Conservation (phyloP, 495 filamentous ascomycete species). For the Pyronema domesticum region DNA sequence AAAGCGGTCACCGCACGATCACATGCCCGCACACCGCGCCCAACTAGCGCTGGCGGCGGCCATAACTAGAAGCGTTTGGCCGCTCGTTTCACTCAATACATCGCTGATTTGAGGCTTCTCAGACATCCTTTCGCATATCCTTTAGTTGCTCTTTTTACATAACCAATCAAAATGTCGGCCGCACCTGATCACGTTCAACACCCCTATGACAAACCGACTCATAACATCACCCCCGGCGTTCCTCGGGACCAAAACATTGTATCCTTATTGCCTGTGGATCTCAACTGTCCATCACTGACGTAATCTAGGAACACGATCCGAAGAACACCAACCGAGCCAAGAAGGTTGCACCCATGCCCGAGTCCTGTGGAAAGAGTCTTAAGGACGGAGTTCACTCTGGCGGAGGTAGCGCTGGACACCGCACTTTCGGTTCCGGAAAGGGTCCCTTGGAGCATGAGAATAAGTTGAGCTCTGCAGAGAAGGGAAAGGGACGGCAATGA, state of each 20-base stretch:
- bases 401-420: constrained; percentile 2
- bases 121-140: no score
- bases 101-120: no score
- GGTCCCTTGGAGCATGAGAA: constrained; percentile 3
- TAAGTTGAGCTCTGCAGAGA: neutral
- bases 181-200: no score
- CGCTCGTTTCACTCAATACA: no score
- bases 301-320: constrained; percentile 7
- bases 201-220: neutral
- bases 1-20: no score
- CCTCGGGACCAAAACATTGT: neutral
- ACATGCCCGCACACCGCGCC: no score
- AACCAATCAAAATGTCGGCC: no score
- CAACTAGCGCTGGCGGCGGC: no score
- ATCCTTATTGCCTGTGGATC: neutral
- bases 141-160: no score
- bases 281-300: neutral
- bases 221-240: neutral
- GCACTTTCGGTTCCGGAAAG: constrained; percentile 7
- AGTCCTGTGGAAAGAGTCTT: neutral
- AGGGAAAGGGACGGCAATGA: neutral
- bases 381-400: neutral
- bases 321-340: constrained; percentile 3
- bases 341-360: constrained; percentile 3
- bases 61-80: no score